These are phyloP conservation scores for Pluteus cervinus DNA, from an alignment of 768 basidiomycete genomes.

Conservation along the genomic window DNA sequence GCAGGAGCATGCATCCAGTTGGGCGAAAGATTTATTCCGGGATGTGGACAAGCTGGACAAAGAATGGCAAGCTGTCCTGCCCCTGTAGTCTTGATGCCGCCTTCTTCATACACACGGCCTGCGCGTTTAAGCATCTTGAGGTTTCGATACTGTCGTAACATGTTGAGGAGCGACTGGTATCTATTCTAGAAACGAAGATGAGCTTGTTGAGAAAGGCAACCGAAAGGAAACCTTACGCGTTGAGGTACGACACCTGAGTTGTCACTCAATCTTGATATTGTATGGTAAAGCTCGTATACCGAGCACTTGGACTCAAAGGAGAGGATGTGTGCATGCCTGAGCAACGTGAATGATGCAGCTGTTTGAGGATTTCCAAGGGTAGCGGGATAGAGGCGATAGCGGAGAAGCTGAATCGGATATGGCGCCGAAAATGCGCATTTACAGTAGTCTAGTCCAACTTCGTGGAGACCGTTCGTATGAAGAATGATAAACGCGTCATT, in stretches of 20 bases:
- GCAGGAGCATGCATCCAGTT: too few relatives aligned
- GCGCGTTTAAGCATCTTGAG: constrained; percentile 13
- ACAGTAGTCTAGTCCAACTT: constrained; percentile 13
- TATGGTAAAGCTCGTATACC: constrained; percentile 8
- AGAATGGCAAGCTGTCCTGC: constrained; percentile 12
- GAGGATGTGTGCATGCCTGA: constrained; percentile 9
- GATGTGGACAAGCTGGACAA: constrained; percentile 19
- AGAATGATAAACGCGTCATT: constrained; percentile 2
- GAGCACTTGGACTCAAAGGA: constrained; percentile 12
- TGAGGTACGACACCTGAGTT: not conserved
- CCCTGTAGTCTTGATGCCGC: constrained; percentile 6
- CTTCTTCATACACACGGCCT: constrained; percentile 12
- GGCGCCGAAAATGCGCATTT: constrained; percentile 6
- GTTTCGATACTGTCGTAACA: constrained; percentile 14
- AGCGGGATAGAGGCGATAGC: constrained; percentile 6
- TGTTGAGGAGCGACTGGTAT: constrained; percentile 14
- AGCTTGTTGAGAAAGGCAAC: not conserved
- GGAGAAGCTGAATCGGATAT: constrained; percentile 14
- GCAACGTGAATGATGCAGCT: constrained; percentile 7
- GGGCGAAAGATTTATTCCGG: constrained; percentile 13
- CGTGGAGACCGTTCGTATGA: constrained; percentile 8
- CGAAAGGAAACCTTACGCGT: not conserved
- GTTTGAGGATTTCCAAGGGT: constrained; percentile 8
- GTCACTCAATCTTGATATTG: constrained; percentile 2
- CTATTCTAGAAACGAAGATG: constrained; percentile 9